Conservation (phyloP, 495 filamentous ascomycete genomes). For the Aspergillus sclerotioniger region DNA sequence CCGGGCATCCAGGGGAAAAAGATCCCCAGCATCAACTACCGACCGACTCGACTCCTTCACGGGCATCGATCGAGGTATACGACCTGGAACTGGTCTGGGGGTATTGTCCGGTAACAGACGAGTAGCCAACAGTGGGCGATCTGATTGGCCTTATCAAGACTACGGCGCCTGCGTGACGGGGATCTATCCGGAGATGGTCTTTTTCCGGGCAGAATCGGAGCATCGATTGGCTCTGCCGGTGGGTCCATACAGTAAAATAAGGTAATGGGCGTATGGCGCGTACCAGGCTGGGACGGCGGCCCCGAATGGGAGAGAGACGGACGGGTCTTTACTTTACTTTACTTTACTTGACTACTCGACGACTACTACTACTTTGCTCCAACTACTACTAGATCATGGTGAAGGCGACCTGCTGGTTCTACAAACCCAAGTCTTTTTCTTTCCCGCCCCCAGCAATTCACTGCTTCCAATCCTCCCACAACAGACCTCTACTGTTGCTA, state of each 20-base stretch:
- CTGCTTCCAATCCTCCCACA: slow-evolving; percentile 21
- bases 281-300: not conserved
- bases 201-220: slow-evolving; percentile 3
- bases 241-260: slow-evolving; percentile 3
- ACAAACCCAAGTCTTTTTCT: slow-evolving; percentile 32
- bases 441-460: slow-evolving; percentile 20
- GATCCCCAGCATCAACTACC: not conserved
- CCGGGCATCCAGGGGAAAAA: not conserved
- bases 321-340: slow-evolving; percentile 7
- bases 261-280: slow-evolving; percentile 5
- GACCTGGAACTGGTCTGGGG: not conserved
- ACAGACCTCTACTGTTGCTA: slow-evolving; percentile 22
- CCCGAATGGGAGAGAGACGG: not conserved
- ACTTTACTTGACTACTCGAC: not conserved
- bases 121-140: not conserved
- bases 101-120: slow-evolving; percentile 2
- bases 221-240: slow-evolving; percentile 3
- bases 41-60: not conserved
- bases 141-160: not conserved
- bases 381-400: not conserved
- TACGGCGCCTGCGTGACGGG: slow-evolving; percentile 7
- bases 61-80: not conserved
- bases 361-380: not conserved
- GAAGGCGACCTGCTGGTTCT: slow-evolving; percentile 20
- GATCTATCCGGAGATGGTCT: slow-evolving; percentile 15